phyloP scores from a whole-genome alignment of 371 early-diverging fungal genomes.

The Mucor sp. region DNA sequence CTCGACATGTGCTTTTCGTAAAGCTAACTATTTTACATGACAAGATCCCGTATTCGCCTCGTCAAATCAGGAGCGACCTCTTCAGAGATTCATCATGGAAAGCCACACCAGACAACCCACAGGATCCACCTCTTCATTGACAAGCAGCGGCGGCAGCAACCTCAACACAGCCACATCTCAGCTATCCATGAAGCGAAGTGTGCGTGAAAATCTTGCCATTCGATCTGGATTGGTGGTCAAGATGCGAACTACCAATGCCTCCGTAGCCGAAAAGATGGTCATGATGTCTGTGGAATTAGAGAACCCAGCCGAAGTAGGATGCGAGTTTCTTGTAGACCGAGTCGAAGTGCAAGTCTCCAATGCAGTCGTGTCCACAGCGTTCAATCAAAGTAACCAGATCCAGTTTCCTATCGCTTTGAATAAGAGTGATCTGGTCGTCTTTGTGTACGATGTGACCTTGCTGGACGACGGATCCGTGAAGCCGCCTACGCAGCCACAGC shows the following conservation, averaged over 20 bases:
- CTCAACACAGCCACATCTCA: conserved; percentile 20
- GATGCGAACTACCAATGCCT: conserved; percentile 68
- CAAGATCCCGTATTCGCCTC: conserved; percentile 30
- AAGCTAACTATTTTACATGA: too few relatives aligned
- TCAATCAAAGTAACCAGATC: conserved; percentile 21
- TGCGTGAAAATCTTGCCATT: conserved; percentile 50
- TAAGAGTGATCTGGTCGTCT: conserved; percentile 61
- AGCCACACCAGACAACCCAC: conserved; percentile 26
- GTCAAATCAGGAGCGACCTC: conserved; percentile 13
- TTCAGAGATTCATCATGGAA: conserved; percentile 45
- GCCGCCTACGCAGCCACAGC: conserved; percentile 37
- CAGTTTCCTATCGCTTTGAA: conserved; percentile 54
- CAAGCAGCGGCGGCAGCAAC: conserved; percentile 24
- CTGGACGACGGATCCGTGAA: conserved; percentile 57
- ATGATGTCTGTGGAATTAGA: conserved; percentile 76
- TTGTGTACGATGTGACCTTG: conserved; percentile 62
- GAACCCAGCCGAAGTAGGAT: conserved; percentile 60
- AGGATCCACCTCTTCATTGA: conserved; percentile 14
- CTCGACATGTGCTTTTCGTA: too few relatives aligned
- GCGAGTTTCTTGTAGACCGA: conserved; percentile 54
- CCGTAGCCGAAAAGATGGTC: conserved; percentile 63
- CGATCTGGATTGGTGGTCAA: conserved; percentile 63
- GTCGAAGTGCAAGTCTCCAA: conserved; percentile 65
- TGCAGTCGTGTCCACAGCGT: conserved; percentile 54
- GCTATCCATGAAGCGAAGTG: conserved; percentile 48